Evolutionary conservation across 2,329 filamentous ascomycete genomes (phyloP).

Genomic region (Cordyceps cateniannulata): DNA sequence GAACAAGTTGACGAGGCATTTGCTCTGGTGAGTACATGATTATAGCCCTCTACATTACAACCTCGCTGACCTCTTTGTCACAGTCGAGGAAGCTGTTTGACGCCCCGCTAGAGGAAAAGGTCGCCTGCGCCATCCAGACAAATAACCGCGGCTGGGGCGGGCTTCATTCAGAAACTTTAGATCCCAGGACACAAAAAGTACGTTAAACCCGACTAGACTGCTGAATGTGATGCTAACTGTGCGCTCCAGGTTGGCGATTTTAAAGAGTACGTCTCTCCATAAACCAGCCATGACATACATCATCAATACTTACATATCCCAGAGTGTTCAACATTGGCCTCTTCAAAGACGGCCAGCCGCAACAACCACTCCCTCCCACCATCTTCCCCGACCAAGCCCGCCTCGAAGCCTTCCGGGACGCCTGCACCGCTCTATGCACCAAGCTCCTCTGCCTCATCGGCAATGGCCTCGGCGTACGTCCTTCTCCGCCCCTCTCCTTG

Average conservation of each 20-base stretch:
- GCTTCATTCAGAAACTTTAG: slow-evolving; percentile 83
- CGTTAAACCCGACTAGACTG: slow-evolving; percentile 18
- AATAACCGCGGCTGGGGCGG: slow-evolving; percentile 85
- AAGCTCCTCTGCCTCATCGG: slow-evolving; percentile 72
- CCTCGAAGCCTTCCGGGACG: slow-evolving; percentile 59
- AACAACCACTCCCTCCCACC: slow-evolving; percentile 68
- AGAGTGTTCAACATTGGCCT: slow-evolving; percentile 87
- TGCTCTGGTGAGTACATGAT: slow-evolving; percentile 50
- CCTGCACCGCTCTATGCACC: slow-evolving; percentile 67
- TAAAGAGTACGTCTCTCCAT: slow-evolving; percentile 60
- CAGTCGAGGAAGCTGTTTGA: slow-evolving; percentile 65
- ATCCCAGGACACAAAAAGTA: slow-evolving; percentile 75
- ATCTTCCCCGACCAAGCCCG: slow-evolving; percentile 54
- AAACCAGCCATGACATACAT: slow-evolving; percentile 1
- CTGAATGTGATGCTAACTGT: background rate
- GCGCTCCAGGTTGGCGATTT: slow-evolving; percentile 66
- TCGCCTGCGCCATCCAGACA: slow-evolving; percentile 64
- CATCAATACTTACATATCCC: slow-evolving; percentile 27
- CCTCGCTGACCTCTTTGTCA: background rate
- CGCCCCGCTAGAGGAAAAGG: slow-evolving; percentile 64
- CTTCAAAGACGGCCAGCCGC: slow-evolving; percentile 60
- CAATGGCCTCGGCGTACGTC: slow-evolving; percentile 60
- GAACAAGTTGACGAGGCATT: slow-evolving; percentile 66
- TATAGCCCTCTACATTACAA: background rate
- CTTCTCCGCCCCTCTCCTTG: slow-evolving; percentile 4